A percentile compares a stretch with the other conserved stretches of the same genome.
These are phyloP conservation scores for Elongisporangium prolatum DNA, from an alignment of 352 stramenopile species.

Conservation along the genomic window DNA sequence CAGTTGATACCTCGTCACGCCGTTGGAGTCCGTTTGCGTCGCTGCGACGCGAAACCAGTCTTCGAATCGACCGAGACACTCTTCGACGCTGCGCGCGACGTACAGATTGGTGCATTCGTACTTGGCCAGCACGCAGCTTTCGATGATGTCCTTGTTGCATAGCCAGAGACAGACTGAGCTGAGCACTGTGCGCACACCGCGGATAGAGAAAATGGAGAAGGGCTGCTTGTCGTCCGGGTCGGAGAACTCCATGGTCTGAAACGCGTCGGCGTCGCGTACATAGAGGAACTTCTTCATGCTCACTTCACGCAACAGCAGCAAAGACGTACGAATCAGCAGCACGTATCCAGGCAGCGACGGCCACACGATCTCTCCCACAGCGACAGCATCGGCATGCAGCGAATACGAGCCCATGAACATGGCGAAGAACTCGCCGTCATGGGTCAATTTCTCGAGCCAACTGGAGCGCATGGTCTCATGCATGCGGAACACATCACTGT, in stretches of 20 bases:
- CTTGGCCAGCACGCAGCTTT: constrained; percentile 59
- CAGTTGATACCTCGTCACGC: constrained; percentile 39
- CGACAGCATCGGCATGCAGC: constrained; percentile 41
- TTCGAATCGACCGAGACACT: constrained; percentile 56
- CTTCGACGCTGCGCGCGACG: constrained; percentile 52
- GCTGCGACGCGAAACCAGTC: constrained; percentile 59
- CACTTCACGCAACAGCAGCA: constrained; percentile 63
- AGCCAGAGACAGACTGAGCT: constrained; percentile 49
- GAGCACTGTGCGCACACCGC: constrained; percentile 49
- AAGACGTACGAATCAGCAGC: constrained; percentile 45
- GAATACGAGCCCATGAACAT: constrained; percentile 63
- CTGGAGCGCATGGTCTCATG: constrained; percentile 28
- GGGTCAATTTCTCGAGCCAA: constrained; percentile 50
- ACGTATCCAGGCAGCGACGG: constrained; percentile 53
- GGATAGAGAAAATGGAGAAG: constrained; percentile 48
- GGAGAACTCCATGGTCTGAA: constrained; percentile 25
- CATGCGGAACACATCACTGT: constrained; percentile 57
- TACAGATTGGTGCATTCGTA: constrained; percentile 76
- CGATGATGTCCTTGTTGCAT: constrained; percentile 53
- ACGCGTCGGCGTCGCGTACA: constrained; percentile 33
- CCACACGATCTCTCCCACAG: constrained; percentile 34
- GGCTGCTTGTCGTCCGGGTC: constrained; percentile 24
- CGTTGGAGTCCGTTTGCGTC: constrained; percentile 1
- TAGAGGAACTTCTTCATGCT: constrained; percentile 62
- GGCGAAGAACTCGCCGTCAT: constrained; percentile 71